A percentile compares a stretch with the other conserved stretches of the same genome.
Evolutionary conservation across 306 rosid genomes (phyloP).

Genomic region (Cajanus cajan): DNA sequence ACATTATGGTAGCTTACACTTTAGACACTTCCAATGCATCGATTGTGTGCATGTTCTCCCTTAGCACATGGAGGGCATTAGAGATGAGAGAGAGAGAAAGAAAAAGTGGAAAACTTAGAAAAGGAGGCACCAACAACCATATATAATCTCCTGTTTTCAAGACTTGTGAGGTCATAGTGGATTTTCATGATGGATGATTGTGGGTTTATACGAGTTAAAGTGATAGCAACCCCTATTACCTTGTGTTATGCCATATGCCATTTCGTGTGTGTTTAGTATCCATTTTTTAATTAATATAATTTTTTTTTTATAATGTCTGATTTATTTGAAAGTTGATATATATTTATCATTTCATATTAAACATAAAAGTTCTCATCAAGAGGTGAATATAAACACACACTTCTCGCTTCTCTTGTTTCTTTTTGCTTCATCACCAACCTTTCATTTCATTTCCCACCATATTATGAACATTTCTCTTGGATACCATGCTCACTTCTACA

Average conservation of each 20-base stretch:
- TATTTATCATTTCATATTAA: too few relatives aligned
- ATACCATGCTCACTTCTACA: background rate
- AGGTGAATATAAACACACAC: too few relatives aligned
- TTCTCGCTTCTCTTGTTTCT: background rate
- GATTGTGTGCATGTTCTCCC: background rate
- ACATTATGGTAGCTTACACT: background rate
- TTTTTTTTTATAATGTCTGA: too few relatives aligned
- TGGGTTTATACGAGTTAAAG: background rate
- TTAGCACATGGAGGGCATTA: constrained; percentile 25
- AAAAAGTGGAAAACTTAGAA: background rate
- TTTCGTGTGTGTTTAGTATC: too few relatives aligned
- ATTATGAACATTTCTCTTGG: background rate
- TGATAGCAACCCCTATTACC: constrained; percentile 32
- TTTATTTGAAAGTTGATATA: too few relatives aligned
- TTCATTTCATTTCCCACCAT: background rate
- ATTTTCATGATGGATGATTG: too few relatives aligned
- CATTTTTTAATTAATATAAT: too few relatives aligned
- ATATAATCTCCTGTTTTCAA: constrained; percentile 1
- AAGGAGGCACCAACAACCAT: constrained; percentile 5
- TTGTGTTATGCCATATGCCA: background rate
- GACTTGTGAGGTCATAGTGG: constrained; percentile 20
- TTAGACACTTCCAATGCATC: background rate
- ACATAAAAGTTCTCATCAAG: too few relatives aligned
- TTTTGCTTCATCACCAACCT: background rate
- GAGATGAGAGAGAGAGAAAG: background rate